These are phyloP conservation scores for Syzygium syzygioides DNA, from an alignment of 441 rosid genomes.

Conservation along the genomic window DNA sequence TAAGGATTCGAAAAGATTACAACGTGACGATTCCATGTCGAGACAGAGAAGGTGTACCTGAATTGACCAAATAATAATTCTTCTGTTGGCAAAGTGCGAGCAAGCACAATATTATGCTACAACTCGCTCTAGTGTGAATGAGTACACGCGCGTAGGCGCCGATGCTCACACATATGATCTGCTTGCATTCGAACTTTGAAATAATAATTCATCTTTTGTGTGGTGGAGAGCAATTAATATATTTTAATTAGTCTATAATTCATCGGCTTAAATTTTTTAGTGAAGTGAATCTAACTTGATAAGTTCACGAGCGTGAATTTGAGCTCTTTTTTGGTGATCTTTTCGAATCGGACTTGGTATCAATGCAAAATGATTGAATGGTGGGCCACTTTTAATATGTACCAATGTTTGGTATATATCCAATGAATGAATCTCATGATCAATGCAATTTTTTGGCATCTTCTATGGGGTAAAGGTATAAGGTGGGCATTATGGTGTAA, in stretches of 20 bases:
- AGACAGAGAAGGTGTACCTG: background rate
- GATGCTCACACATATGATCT: no score
- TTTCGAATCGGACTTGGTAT: background rate
- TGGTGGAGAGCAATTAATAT: no score
- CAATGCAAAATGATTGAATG: background rate
- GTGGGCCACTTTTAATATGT: background rate
- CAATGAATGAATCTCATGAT: background rate
- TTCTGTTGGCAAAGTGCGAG: no score
- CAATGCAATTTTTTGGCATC: background rate
- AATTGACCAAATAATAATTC: background rate
- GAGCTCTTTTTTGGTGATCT: rapidly evolving
- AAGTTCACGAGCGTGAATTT: background rate
- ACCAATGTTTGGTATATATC: no score
- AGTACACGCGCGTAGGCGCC: no score
- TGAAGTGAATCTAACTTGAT: background rate
- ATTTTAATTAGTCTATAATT: background rate
- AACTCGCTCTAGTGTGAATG: no score
- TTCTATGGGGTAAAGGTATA: background rate
- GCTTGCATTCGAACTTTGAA: no score
- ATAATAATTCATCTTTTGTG: no score
- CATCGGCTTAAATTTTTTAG: background rate
- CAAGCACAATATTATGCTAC: no score
- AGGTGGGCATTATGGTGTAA: background rate
- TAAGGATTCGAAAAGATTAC: background rate
- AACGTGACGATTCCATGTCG: no score